Conservation (phyloP, 768 basidiomycete species). For the Rhodocollybia butyracea region DNA sequence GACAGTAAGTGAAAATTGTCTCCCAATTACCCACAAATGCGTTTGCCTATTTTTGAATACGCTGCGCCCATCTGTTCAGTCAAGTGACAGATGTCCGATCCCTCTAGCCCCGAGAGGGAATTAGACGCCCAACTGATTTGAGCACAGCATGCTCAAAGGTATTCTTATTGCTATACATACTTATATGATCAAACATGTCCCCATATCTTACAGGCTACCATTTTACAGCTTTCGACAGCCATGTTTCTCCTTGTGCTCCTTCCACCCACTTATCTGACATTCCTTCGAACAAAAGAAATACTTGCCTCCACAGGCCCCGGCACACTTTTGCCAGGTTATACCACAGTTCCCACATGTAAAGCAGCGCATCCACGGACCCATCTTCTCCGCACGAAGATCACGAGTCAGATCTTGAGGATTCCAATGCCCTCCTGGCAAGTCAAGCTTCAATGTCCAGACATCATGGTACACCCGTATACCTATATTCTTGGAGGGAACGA, state of each 20-base stretch:
- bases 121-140: no score
- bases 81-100: no score
- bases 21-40: no score
- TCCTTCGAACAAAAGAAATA: slow-evolving; percentile 4
- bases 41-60: no score
- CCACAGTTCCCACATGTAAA: slow-evolving; percentile 20
- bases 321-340: slow-evolving; percentile 23
- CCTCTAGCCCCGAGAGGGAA: no score
- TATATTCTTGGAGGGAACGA: slow-evolving; percentile 16
- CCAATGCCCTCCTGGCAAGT: slow-evolving; percentile 23
- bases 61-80: no score
- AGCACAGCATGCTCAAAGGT: no score
- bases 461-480: slow-evolving; percentile 19
- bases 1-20: no score
- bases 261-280: slow-evolving; percentile 4
- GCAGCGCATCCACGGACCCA: slow-evolving; percentile 25
- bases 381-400: slow-evolving; percentile 19
- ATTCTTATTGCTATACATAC: no score
- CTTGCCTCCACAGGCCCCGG: slow-evolving; percentile 13
- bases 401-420: slow-evolving; percentile 21
- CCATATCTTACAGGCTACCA: no score
- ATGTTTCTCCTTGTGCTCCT: slow-evolving; percentile 5
- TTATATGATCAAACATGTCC: no score
- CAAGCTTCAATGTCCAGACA: slow-evolving; percentile 23
- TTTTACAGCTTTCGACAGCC: slow-evolving; percentile 1